Evolutionary conservation across 768 basidiomycete species (phyloP).

Genomic region (Fistulinella prunicolor): DNA sequence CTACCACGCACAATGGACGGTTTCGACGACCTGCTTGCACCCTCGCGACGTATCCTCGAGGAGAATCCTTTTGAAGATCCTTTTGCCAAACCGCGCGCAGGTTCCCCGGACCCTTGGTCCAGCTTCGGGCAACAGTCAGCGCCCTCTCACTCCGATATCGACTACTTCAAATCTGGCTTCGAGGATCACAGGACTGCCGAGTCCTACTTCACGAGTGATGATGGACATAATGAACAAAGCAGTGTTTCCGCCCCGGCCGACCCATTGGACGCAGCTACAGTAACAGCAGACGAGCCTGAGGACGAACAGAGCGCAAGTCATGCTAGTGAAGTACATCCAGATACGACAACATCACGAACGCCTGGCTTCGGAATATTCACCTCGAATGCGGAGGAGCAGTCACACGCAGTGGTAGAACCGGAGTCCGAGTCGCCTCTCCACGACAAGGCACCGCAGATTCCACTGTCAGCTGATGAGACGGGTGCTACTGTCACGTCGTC

Average conservation of each 20-base stretch:
- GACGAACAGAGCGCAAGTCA: conserved; percentile 24
- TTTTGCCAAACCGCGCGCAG: conserved; percentile 57
- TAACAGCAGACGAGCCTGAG: conserved; percentile 32
- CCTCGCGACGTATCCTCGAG: conserved; percentile 60
- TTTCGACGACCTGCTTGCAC: conserved; percentile 72
- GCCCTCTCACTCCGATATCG: conserved; percentile 21
- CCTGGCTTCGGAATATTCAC: conserved; percentile 51
- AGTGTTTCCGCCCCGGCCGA: conserved; percentile 27
- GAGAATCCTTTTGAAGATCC: conserved; percentile 76
- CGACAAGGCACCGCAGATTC: conserved; percentile 33
- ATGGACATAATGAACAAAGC: conserved; percentile 32
- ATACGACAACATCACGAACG: conserved; percentile 20
- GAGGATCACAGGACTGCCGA: conserved; percentile 33
- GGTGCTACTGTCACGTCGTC: conserved; percentile 11
- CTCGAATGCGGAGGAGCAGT: conserved; percentile 24
- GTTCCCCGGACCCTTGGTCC: conserved; percentile 77
- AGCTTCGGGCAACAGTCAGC: conserved; percentile 45
- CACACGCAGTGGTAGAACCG: conserved; percentile 11
- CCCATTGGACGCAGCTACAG: conserved; percentile 40
- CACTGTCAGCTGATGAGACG: conserved; percentile 34
- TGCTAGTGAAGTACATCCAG: conserved; percentile 9
- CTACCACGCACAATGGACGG: conserved; percentile 51
- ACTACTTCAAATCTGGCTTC: conserved; percentile 29
- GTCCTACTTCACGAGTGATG: conserved; percentile 33
- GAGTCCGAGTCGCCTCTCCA: conserved; percentile 13